Conservation (phyloP, 148 eudicot genomes). For the Dianthus caryophyllus region DNA sequence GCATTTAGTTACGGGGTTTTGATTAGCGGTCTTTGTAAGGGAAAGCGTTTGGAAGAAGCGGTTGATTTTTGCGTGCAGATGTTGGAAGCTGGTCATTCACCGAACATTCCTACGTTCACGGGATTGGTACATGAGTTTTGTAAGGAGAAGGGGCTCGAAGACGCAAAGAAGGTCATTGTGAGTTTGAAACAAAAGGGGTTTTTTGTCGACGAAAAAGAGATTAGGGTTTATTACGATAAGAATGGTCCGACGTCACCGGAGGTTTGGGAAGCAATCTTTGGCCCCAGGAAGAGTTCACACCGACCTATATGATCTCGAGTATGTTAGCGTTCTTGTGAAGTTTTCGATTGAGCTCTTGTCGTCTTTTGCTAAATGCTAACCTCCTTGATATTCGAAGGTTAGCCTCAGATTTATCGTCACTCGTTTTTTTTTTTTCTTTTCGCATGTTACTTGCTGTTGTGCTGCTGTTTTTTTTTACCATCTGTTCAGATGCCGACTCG, state of each 20-base stretch:
- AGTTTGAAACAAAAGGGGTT: constrained; percentile 60
- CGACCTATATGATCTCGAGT: constrained; percentile 17
- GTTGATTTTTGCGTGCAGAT: constrained; percentile 52
- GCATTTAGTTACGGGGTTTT: constrained; percentile 66
- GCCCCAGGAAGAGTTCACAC: constrained; percentile 39
- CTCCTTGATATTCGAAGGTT: background rate
- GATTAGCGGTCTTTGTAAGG: constrained; percentile 53
- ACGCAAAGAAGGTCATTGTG: constrained; percentile 39
- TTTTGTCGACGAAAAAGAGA: constrained; percentile 59
- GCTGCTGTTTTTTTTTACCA: background rate
- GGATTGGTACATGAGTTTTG: constrained; percentile 68
- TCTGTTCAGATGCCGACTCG: background rate
- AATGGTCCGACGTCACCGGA: constrained; percentile 54
- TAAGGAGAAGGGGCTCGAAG: constrained; percentile 77
- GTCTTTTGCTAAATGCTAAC: background rate
- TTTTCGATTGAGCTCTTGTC: background rate
- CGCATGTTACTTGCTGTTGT: constrained; percentile 5
- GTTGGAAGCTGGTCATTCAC: constrained; percentile 83
- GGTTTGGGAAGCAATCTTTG: constrained; percentile 90
- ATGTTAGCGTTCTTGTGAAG: constrained; percentile 22
- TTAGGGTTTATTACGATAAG: constrained; percentile 64
- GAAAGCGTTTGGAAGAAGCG: constrained; percentile 68
- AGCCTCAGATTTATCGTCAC: background rate
- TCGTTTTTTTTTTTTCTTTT: background rate
- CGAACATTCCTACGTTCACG: constrained; percentile 55